Conservation (phyloP, 257 asterid species). For the Verbena officinalis region DNA sequence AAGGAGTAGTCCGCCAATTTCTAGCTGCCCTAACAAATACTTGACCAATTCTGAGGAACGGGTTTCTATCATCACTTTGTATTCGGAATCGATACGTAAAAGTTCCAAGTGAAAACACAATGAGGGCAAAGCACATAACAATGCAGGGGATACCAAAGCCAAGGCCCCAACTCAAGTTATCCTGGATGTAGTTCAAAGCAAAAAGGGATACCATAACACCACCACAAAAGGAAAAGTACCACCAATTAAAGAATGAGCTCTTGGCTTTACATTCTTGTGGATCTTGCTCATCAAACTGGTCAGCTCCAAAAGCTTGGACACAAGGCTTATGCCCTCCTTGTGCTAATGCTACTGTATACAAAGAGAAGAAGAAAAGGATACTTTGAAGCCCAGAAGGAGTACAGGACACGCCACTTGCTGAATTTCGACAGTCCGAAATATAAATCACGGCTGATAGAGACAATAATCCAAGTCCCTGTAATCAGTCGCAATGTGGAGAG, state of each 20-base stretch:
- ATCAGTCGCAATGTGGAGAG: slow-evolving; percentile 11
- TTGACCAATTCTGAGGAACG: slow-evolving; percentile 33
- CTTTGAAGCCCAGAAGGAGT: not conserved
- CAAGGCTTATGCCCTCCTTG: slow-evolving; percentile 20
- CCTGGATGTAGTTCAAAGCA: too few species aligned
- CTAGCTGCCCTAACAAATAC: slow-evolving; percentile 33
- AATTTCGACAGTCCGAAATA: slow-evolving; percentile 25
- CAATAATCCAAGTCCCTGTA: slow-evolving; percentile 51
- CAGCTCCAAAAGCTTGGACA: not conserved
- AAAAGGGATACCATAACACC: too few species aligned
- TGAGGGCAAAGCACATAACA: too few species aligned
- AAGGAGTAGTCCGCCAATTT: slow-evolving; percentile 24
- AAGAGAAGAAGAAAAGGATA: not conserved
- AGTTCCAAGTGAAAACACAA: slow-evolving; percentile 41
- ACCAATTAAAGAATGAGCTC: not conserved
- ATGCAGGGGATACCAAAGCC: too few species aligned
- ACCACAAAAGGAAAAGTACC: too few species aligned
- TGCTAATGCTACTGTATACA: slow-evolving; percentile 32
- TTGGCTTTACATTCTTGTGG: not conserved
- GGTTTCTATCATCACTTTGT: slow-evolving; percentile 25
- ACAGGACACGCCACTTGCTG: not conserved
- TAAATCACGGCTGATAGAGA: slow-evolving; percentile 38
- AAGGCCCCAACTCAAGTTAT: too few species aligned
- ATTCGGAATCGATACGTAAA: slow-evolving; percentile 35
- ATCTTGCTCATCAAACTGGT: not conserved